Percentiles rank a stretch among this genome's conserved stretches.
Conservation (phyloP, 495 filamentous ascomycete genomes). For the Stereocaulon alpinum region DNA sequence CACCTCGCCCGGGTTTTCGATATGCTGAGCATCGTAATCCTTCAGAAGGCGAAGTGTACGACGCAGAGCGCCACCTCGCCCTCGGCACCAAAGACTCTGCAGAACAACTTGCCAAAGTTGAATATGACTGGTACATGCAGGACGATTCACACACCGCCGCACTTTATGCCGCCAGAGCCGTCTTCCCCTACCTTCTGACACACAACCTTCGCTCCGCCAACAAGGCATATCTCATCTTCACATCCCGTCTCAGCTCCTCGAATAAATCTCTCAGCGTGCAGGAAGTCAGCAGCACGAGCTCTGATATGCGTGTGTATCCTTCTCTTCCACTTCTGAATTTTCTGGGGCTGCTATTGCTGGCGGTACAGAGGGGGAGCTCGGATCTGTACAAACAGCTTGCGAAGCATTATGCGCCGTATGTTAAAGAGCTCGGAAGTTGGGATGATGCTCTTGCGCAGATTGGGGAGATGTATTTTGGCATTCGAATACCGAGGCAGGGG, state of each 20-base stretch:
- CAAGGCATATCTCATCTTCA: constrained; percentile 71
- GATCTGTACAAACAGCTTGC: constrained; percentile 78
- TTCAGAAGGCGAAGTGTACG: constrained; percentile 75
- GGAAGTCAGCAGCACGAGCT: constrained; percentile 63
- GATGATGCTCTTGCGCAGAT: constrained; percentile 76
- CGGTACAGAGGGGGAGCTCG: constrained; percentile 65
- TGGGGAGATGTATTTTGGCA: constrained; percentile 96
- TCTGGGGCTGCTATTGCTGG: constrained; percentile 68
- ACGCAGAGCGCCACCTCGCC: constrained; percentile 81
- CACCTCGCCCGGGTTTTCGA: background rate
- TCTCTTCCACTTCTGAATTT: constrained; percentile 86
- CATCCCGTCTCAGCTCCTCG: constrained; percentile 54
- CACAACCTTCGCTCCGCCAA: constrained; percentile 86
- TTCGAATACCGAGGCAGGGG: constrained; percentile 73
- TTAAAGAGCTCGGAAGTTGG: constrained; percentile 68
- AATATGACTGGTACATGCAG: constrained; percentile 87
- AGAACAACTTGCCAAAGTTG: constrained; percentile 64
- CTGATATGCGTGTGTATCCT: constrained; percentile 75
- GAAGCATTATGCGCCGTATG: constrained; percentile 65
- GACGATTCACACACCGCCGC: constrained; percentile 84
- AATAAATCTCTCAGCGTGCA: constrained; percentile 63
- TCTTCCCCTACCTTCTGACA: constrained; percentile 84
- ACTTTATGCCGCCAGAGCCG: constrained; percentile 77
- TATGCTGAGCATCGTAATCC: background rate
- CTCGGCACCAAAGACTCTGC: constrained; percentile 85